Base-by-base conservation (phyloP, 2,329 filamentous ascomycete species). In the Xylariaceae sp. region DNA sequence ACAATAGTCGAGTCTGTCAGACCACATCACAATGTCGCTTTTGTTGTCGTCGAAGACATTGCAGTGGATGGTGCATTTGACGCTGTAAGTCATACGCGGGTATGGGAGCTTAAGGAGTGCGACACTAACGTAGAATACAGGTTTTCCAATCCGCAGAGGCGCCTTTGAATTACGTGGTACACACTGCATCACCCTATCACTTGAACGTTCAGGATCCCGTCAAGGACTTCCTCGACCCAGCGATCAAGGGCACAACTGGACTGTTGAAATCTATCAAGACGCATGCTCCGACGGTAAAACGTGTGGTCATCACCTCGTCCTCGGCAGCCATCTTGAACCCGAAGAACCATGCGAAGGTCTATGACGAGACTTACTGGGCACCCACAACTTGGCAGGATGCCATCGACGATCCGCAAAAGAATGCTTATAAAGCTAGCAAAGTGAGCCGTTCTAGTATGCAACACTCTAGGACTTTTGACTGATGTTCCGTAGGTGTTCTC, bases 121-220 rank as follows among this genome's bases (percentile, higher is more conserved):
- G 12, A 36, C 47, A n/a, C 43, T 49, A 3, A 54, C 38, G 6
- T 33, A 17, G 38, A 41, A 2, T 14, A 1, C 17, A 73, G 63
- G 71, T 68, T 9, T 65, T 78, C n/a, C 61, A 69, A 55, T 68
- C 70, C 2, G 22, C 22, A 28, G 59, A 71, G 1, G 68, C 70
- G 0, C 81, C 83, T 0, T 88, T 93, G 56, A 85, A 89, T 61
- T 84, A 80, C 42, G 87, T 93, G 45, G 77, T 90, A 47, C 87
- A 90, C 67, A 89, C 87, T 6, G 87, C 88, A 2, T 86, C 81
- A 0, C 88, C 89, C 0, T 92, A 89, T 73, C 85, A 88, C 61
- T 80, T 84, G 66, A 83, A 84, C 45, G 78, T 86, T 43, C 77
- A 80, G 3, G 73, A 76, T 51, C 70, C 70, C 5, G 63, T 70